Percentiles rank a stretch among this genome's conserved stretches.
Conservation (phyloP, 371 early-diverging fungal species). For the Lichtheimia corymbifera region DNA sequence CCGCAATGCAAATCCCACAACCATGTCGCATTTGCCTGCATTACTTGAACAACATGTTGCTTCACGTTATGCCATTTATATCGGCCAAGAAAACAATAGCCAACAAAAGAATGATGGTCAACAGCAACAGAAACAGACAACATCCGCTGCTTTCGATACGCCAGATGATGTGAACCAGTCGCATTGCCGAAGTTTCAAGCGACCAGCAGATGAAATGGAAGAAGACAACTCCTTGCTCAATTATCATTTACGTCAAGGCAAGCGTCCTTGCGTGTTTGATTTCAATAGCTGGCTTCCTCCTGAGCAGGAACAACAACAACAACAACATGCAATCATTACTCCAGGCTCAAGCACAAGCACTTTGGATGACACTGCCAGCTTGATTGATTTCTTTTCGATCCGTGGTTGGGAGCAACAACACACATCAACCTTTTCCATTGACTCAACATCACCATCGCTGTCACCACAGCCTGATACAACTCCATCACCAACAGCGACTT, state of each 20-base stretch:
- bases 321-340: not conserved
- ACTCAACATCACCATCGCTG: not conserved
- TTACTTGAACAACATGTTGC: not conserved
- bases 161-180: not conserved
- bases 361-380: not conserved
- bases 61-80: not conserved
- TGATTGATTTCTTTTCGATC: not conserved
- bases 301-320: conserved; percentile 11
- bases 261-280: conserved; percentile 7
- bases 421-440: not conserved
- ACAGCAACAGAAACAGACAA: not conserved
- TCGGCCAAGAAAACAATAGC: not conserved
- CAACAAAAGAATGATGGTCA: not conserved
- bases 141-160: not conserved
- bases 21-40: no score
- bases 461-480: not conserved
- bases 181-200: not conserved
- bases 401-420: not conserved
- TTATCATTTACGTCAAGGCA: not conserved
- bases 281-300: conserved; percentile 17
- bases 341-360: not conserved
- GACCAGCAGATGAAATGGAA: not conserved
- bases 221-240: not conserved
- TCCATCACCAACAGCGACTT: not conserved
- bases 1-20: not conserved